Evolutionary conservation across 345 rosid genomes (phyloP).

Genomic region (Heritiera littoralis): DNA sequence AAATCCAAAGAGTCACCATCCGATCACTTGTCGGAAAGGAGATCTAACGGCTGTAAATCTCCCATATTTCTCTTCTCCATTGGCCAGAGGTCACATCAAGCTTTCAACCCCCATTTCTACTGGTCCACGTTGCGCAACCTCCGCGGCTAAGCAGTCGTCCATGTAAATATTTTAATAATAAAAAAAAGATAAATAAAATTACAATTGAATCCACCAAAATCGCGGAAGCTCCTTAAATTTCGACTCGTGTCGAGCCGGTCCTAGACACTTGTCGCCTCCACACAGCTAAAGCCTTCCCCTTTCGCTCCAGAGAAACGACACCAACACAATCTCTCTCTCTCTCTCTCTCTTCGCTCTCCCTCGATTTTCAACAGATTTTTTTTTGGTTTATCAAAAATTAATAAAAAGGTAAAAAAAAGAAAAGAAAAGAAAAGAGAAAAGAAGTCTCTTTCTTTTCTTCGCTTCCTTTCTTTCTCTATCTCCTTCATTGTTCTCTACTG

Average conservation of each 20-base stretch:
- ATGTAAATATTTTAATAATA: conserved; percentile 9
- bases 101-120: conserved; percentile 27
- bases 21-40: conserved; percentile 31
- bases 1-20: conserved; percentile 1
- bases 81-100: conserved; percentile 44
- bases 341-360: background rate
- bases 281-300: conserved; percentile 15
- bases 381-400: background rate
- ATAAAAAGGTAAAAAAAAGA: background rate
- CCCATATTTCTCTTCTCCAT: conserved; percentile 44
- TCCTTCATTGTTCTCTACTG: background rate
- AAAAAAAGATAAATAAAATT: background rate
- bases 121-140: conserved; percentile 60
- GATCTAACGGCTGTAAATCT: conserved; percentile 34
- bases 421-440: background rate
- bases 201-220: conserved; percentile 5
- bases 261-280: conserved; percentile 87
- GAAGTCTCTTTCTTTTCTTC: background rate
- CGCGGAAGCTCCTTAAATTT: conserved; percentile 47
- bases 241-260: conserved; percentile 62
- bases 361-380: conserved; percentile 22
- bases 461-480: background rate
- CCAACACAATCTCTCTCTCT: conserved; percentile 33
- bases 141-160: conserved; percentile 31
- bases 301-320: conserved; percentile 35